Conservation (phyloP, 2,329 filamentous ascomycete genomes). For the Juglanconis oblonga region DNA sequence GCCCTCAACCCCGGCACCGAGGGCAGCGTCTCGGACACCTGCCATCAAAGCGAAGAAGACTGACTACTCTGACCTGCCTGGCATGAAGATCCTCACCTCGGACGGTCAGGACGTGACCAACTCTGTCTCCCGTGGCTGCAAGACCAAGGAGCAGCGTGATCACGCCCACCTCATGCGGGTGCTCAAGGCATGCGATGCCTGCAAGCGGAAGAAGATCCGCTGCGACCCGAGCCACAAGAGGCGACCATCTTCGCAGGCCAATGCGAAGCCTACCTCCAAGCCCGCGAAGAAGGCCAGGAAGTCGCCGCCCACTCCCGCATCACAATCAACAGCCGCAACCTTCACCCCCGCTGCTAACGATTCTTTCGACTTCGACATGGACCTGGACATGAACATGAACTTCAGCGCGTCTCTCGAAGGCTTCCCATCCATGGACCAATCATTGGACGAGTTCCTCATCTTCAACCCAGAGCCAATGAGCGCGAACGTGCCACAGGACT, state of each 20-base stretch:
- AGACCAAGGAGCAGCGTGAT: constrained; percentile 66
- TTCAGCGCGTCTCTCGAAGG: background rate
- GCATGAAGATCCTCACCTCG: constrained; percentile 66
- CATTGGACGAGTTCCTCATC: constrained; percentile 16
- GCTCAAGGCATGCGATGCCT: constrained; percentile 64
- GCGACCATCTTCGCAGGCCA: constrained; percentile 34
- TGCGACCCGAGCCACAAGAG: constrained; percentile 60
- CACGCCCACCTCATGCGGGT: constrained; percentile 66
- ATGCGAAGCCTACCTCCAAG: constrained; percentile 28
- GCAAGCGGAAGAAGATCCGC: constrained; percentile 61
- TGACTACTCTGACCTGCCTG: constrained; percentile 54
- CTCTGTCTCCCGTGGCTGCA: constrained; percentile 58
- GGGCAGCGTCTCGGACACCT: constrained; percentile 28
- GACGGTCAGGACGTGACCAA: constrained; percentile 63
- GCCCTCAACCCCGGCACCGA: constrained; percentile 18
- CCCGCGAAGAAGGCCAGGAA: constrained; percentile 42
- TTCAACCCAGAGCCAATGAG: constrained; percentile 12
- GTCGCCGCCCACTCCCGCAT: background rate
- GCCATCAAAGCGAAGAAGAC: constrained; percentile 20
- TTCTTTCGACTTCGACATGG: constrained; percentile 18
- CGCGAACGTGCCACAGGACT: constrained; percentile 5
- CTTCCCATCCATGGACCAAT: constrained; percentile 4
- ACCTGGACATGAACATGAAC: background rate
- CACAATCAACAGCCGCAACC: background rate
- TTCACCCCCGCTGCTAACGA: constrained; percentile 10